Evolutionary conservation across 2,329 filamentous ascomycete species (phyloP), one percentile per base, ranked within the genome.

Genomic region (Zymoseptoria tritici): DNA sequence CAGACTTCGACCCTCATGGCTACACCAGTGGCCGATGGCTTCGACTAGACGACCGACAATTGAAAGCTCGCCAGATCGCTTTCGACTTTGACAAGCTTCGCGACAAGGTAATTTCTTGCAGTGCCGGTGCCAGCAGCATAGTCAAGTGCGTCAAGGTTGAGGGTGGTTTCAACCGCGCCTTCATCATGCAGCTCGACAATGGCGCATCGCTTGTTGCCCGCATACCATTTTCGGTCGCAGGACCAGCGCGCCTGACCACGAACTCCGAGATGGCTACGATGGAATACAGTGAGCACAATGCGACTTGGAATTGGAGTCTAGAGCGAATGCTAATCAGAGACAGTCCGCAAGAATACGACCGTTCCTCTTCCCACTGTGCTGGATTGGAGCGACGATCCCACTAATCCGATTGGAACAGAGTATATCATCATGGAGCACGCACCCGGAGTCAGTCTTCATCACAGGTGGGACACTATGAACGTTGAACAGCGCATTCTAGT

Each of bases 371-470:
- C 65, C 22, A 65, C 62, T 50, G 65, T 70, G n/a, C 59, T 69
- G 22, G 54, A 57, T 9, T 70, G 63, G 66, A 68, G 61, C 56
- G 64, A 26, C 9, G 52, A 57, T 7, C 51, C 52, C 20, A 22
- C 60, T 16, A 71, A 69, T 55, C 57, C 66, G 11, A 68, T 67
- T 9, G 57, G 64, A 55, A 59, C 67, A 21, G 68, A 68, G 54
- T 71, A 69, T 53, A 67, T 71, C 36, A 26, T 72, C 6, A 71
- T 72, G 67, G 71, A 72, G 60, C 52, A 54, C 52, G 52, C 26
- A 16, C 4, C 22, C 5, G 52, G 52, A 29, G 29, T 54, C 29
- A 21, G 26, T 9, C 26, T 54, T 9, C 52, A 54, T n/a, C 9
- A 36, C 11, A 19, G 52, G 9, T 54, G 52, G 52, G 24, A 29